A percentile compares a stretch with the other conserved stretches of the same genome.
Evolutionary conservation across 2,329 filamentous ascomycete species (phyloP).

Genomic region (Phialophora expanda): DNA sequence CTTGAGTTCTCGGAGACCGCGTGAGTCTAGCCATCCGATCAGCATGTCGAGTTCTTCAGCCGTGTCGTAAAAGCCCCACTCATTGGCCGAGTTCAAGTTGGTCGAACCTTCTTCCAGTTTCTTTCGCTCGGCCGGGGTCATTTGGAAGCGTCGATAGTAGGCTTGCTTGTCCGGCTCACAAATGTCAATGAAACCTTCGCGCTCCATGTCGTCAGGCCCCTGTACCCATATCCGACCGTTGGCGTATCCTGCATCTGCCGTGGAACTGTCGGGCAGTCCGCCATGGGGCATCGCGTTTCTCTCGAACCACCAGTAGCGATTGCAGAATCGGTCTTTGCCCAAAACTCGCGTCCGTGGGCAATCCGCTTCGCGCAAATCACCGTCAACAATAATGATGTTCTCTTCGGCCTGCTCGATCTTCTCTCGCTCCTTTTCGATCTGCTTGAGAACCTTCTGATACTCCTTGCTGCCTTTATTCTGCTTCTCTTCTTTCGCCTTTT

Average conservation of each 20-base stretch:
- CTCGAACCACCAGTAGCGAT: conserved; percentile 99
- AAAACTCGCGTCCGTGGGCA: conserved; percentile 87
- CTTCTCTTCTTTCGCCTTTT: conserved; percentile 68
- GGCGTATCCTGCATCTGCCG: conserved; percentile 82
- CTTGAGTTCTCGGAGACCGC: conserved; percentile 83
- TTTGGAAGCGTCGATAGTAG: conserved; percentile 76
- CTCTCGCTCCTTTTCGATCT: conserved; percentile 85
- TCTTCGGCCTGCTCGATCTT: conserved; percentile 81
- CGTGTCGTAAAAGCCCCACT: conserved; percentile 93
- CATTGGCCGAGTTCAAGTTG: conserved; percentile 73
- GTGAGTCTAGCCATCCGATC: conserved; percentile 84
- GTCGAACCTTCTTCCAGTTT: conserved; percentile 82
- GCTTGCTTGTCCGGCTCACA: conserved; percentile 71
- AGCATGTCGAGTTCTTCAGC: conserved; percentile 77
- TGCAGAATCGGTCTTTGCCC: conserved; percentile 96
- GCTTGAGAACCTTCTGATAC: conserved; percentile 83
- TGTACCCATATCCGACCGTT: conserved; percentile 97
- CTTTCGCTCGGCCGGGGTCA: conserved; percentile 86
- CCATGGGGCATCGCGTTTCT: conserved; percentile 96
- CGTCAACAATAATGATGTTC: conserved; percentile 82
- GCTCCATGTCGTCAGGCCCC: conserved; percentile 87
- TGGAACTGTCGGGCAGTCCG: conserved; percentile 85
- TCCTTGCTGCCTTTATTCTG: conserved; percentile 82
- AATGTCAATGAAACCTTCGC: conserved; percentile 83
- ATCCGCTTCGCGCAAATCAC: conserved; percentile 90